A percentile compares a stretch with the other conserved stretches of the same genome.
Evolutionary conservation across 495 filamentous ascomycete species (phyloP).

Genomic region (Articulospora tetracladia): DNA sequence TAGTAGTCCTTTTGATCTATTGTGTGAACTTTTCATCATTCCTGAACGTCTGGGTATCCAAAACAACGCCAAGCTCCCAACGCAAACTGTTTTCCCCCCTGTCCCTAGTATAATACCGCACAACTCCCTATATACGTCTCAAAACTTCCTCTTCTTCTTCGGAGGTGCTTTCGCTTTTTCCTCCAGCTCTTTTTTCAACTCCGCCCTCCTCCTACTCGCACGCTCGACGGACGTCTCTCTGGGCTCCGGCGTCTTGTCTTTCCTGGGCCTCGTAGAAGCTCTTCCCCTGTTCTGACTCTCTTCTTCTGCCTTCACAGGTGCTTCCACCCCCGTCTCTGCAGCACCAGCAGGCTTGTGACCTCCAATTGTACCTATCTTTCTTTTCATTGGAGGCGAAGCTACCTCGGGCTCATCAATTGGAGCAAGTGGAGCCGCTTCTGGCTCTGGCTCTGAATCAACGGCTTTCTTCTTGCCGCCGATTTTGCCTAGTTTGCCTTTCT

Average conservation of each 20-base stretch:
- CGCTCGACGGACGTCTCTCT: constrained; percentile 48
- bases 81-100: too few species aligned
- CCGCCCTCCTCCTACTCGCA: constrained; percentile 58
- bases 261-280: neutral
- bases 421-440: neutral
- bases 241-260: constrained; percentile 11
- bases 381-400: neutral
- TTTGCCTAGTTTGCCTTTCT: constrained; percentile 14
- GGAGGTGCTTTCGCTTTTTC: constrained; percentile 58
- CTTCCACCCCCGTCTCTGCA: neutral
- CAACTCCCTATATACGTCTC: too few species aligned
- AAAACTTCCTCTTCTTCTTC: constrained; percentile 70
- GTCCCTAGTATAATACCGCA: too few species aligned
- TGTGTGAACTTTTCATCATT: too few species aligned
- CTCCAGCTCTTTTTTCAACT: constrained; percentile 62
- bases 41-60: too few species aligned
- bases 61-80: too few species aligned
- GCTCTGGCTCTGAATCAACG: neutral
- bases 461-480: constrained; percentile 19
- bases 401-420: neutral
- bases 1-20: too few species aligned
- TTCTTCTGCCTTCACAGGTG: neutral
- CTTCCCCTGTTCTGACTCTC: neutral
- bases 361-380: constrained; percentile 9
- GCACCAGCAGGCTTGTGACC: neutral